Conservation (phyloP, 441 rosid species). For the Euphorbia corollata region DNA sequence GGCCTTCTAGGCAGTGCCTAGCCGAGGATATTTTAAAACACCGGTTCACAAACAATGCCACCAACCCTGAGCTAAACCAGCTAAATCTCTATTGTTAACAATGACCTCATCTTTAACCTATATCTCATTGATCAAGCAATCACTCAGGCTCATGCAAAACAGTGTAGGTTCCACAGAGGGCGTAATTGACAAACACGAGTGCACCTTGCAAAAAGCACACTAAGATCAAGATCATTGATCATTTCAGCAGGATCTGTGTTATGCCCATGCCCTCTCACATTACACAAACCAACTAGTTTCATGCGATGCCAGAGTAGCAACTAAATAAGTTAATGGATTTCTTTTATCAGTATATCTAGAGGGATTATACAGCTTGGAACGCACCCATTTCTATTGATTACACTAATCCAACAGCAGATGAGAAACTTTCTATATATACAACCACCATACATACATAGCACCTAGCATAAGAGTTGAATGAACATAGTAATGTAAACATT, state of each 20-base stretch:
- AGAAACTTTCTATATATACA: constrained; percentile 24
- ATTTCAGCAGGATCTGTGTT: neutral
- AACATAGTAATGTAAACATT: constrained; percentile 21
- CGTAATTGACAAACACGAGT: neutral
- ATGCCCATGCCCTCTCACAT: neutral
- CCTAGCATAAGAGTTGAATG: constrained; percentile 21
- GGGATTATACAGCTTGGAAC: constrained; percentile 1
- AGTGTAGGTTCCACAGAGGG: neutral
- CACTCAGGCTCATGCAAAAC: neutral
- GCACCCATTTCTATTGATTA: constrained; percentile 15
- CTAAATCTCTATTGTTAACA: neutral
- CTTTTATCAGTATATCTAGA: constrained; percentile 1
- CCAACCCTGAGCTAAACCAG: neutral
- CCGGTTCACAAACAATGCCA: neutral
- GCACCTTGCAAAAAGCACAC: neutral
- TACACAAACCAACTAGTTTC: neutral
- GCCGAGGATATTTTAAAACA: no score
- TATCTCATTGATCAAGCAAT: neutral
- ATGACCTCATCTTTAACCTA: neutral
- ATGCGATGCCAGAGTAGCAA: neutral
- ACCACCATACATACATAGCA: constrained; percentile 11
- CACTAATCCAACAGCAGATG: neutral
- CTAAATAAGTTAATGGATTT: neutral
- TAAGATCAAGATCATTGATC: neutral
- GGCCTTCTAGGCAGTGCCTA: no score